Percentiles rank a stretch among this genome's conserved stretches.
Evolutionary conservation across 352 stramenopile genomes (phyloP).

Genomic region (Phytophthora boehmeriae): DNA sequence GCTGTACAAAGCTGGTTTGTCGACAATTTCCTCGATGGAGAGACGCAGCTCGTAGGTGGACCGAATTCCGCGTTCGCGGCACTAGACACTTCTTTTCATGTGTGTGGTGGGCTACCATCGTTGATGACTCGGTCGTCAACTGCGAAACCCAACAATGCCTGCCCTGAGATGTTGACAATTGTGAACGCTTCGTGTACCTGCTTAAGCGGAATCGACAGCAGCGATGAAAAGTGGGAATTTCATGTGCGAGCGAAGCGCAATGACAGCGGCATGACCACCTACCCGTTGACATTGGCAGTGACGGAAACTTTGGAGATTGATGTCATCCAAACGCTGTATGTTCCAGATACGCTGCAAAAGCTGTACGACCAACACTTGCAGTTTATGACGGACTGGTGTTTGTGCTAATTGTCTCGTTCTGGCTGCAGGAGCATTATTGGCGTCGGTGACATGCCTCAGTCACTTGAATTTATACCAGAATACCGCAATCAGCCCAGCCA

Average conservation of each 20-base stretch:
- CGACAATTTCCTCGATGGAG: conserved; percentile 36
- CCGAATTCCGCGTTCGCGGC: conserved; percentile 12
- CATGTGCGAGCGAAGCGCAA: conserved; percentile 18
- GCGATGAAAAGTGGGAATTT: conserved; percentile 24
- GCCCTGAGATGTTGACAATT: conserved; percentile 26
- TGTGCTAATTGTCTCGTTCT: conserved; percentile 3
- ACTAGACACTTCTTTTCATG: conserved; percentile 10
- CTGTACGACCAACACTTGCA: conserved; percentile 19
- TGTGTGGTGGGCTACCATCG: conserved; percentile 33
- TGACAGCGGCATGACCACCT: conserved; percentile 2
- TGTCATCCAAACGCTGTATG: conserved; percentile 35
- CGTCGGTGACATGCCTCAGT: conserved; percentile 16
- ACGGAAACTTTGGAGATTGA: conserved; percentile 29
- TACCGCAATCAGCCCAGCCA: conserved; percentile 22
- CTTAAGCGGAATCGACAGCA: conserved; percentile 24
- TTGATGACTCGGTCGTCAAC: conserved; percentile 33
- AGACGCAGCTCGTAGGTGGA: conserved; percentile 37
- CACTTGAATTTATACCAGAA: conserved; percentile 33
- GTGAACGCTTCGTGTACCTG: conserved; percentile 52
- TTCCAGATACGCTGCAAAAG: conserved; percentile 23
- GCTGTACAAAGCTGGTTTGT: conserved; percentile 35
- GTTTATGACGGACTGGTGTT: neutral
- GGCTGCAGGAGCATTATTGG: conserved; percentile 28
- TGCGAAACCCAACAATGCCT: conserved; percentile 33
- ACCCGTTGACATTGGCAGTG: conserved; percentile 10